Base-by-base conservation (phyloP, 2,329 filamentous ascomycete genomes). In the Alternaria panax region DNA sequence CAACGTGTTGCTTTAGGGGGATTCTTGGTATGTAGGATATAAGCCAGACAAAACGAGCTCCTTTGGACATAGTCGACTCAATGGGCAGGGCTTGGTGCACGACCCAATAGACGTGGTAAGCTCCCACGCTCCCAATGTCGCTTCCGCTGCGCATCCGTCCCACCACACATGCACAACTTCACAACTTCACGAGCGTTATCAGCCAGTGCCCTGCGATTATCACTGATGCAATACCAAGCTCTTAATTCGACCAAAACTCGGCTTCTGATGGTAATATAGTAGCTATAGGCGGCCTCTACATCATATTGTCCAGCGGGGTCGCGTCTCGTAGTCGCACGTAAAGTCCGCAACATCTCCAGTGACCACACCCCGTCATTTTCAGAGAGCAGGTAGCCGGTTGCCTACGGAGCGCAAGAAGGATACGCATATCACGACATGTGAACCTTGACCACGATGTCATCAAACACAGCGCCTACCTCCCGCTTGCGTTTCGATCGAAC, bases 161-260 rank as follows among this genome's bases (percentile, higher is more conserved):
- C 40, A 43, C 16, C 7, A 27, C 16, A n/a, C 24, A n/a, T 43
- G 24, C 12, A 16, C 14, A 3, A 43, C 7, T 18, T 11, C 2
- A 7, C 14, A 2, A 22, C 14, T 25, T 5, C 14, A 43, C 24
- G 20, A 16, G 20, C 22, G 3, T 7, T 27, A n/a, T 27, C 24
- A 2, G 6, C 20, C 3, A 25, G 12, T 6, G 12, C 40, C 14
- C 5, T 25, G 40, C 7, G 2, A 12, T 8, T 2, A 3, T 16
- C 3, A n/a, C 22, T 22, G 25, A 8, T 5, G 12, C 9, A 1
- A n/a, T 16, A 9, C 16, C 20, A 6, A 42, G 40, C 22, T 25
- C 4, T 6, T 7, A 16, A 4, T 5, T 0, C 22, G 1, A n/a
- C 0, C 12, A 0, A 4, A 9, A 7, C 2, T 0, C 1, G 2